Evolutionary conservation across 495 filamentous ascomycete genomes (phyloP).

Genomic region (Aspergillus sclerotiicarbonarius): DNA sequence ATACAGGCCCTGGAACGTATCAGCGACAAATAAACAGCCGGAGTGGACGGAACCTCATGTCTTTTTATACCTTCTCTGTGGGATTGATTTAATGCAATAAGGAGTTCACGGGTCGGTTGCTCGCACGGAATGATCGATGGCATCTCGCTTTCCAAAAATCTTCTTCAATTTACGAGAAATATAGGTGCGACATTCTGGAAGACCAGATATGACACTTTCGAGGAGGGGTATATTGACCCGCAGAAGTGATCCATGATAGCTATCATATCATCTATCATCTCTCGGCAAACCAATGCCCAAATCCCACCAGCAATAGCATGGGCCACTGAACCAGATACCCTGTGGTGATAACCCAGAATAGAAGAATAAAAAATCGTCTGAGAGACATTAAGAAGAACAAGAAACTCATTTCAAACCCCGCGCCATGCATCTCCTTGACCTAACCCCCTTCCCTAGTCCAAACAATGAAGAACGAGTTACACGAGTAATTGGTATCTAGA

Average conservation of each 20-base stretch:
- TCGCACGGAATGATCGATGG: slow-evolving; percentile 39
- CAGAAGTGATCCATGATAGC: slow-evolving; percentile 2
- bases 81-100: slow-evolving; percentile 30
- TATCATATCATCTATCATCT: not conserved
- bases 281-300: not conserved
- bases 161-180: slow-evolving; percentile 24
- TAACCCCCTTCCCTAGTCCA: slow-evolving; percentile 9
- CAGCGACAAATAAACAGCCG: slow-evolving; percentile 43
- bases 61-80: slow-evolving; percentile 23
- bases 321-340: slow-evolving; percentile 9
- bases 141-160: slow-evolving; percentile 25
- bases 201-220: not conserved
- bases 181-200: slow-evolving; percentile 6
- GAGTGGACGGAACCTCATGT: slow-evolving; percentile 17
- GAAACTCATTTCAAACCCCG: slow-evolving; percentile 15
- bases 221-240: not conserved
- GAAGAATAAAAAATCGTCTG: slow-evolving; percentile 6
- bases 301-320: slow-evolving; percentile 2
- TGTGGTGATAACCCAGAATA: slow-evolving; percentile 10
- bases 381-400: slow-evolving; percentile 12
- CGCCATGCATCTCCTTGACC: slow-evolving; percentile 17
- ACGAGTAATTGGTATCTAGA: slow-evolving; percentile 16
- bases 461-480: slow-evolving; percentile 18
- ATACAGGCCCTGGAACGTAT: slow-evolving; percentile 59
- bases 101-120: slow-evolving; percentile 44